These are phyloP conservation scores for Cardamine occulta DNA, from an alignment of 345 rosid species.

Conservation along the genomic window DNA sequence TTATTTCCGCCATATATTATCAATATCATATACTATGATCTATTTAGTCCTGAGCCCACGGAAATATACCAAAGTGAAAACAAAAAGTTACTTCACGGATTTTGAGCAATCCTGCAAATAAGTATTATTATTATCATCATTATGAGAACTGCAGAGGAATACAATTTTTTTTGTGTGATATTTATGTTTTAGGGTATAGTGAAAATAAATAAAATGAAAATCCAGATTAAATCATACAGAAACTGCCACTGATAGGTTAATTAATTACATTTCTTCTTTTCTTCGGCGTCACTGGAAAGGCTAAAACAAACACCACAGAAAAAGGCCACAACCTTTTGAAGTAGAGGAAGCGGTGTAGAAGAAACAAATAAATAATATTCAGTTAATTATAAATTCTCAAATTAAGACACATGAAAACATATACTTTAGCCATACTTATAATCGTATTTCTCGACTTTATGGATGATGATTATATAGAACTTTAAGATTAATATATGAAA, in stretches of 20 bases:
- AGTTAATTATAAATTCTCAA: neutral
- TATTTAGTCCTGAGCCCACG: too few relatives aligned
- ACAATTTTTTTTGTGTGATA: neutral
- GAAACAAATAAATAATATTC: neutral
- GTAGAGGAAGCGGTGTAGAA: conserved; percentile 18
- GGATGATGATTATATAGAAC: conserved; percentile 1
- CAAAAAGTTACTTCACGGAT: neutral
- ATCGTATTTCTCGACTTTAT: conserved; percentile 3
- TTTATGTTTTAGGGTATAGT: neutral
- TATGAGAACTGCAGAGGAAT: neutral
- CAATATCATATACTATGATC: too few relatives aligned
- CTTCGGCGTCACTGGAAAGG: conserved; percentile 43
- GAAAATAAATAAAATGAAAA: neutral
- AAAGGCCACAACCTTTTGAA: conserved; percentile 29
- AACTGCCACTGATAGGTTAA: neutral
- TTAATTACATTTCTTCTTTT: conserved; percentile 15
- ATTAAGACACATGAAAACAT: conserved; percentile 12
- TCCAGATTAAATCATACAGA: conserved; percentile 1
- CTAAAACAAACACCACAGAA: conserved; percentile 33
- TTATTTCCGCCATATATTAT: neutral
- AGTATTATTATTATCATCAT: neutral
- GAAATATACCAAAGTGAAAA: neutral
- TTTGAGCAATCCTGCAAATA: neutral
- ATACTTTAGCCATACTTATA: conserved; percentile 15
- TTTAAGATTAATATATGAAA: conserved; percentile 1